Conservation (phyloP, 2,329 filamentous ascomycete genomes). For the Apiospora sp. region DNA sequence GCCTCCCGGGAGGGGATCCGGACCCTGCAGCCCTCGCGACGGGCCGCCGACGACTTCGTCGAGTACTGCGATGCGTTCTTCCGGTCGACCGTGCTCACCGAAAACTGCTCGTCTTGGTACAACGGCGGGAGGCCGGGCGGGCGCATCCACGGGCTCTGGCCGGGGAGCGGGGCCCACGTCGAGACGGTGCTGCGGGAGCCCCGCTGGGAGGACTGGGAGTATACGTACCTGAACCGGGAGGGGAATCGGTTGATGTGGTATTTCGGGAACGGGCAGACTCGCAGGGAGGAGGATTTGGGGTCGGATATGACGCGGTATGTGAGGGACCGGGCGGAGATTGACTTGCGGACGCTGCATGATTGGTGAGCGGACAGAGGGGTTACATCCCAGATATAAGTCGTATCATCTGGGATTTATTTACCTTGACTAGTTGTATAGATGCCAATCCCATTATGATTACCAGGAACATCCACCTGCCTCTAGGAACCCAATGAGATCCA, state of each 20-base stretch:
- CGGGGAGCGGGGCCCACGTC: conserved; percentile 70
- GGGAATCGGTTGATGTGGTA: conserved; percentile 66
- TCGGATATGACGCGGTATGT: conserved; percentile 72
- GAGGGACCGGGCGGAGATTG: conserved; percentile 60
- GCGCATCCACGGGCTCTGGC: conserved; percentile 74
- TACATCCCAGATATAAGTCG: too few relatives aligned
- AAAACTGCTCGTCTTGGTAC: conserved; percentile 76
- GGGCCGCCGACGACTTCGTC: conserved; percentile 70
- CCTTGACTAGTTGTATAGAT: too few relatives aligned
- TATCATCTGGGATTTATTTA: too few relatives aligned
- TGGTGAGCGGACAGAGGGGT: conserved; percentile 54
- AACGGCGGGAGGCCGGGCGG: conserved; percentile 70
- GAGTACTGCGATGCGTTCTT: conserved; percentile 67
- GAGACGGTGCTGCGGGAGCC: conserved; percentile 64
- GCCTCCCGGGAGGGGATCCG: conserved; percentile 71
- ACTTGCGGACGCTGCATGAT: conserved; percentile 71
- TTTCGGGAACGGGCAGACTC: conserved; percentile 73
- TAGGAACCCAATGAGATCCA: too few relatives aligned
- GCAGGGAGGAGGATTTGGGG: conserved; percentile 61
- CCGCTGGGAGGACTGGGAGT: conserved; percentile 64
- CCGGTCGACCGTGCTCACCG: conserved; percentile 60
- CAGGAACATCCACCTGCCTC: too few relatives aligned
- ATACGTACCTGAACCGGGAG: conserved; percentile 52
- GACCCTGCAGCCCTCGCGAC: conserved; percentile 62
- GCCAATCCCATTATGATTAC: too few relatives aligned